Percentiles rank a stretch among this genome's conserved stretches.
These are phyloP conservation scores for Morella rubra DNA, from an alignment of 306 rosid genomes.

Conservation along the genomic window DNA sequence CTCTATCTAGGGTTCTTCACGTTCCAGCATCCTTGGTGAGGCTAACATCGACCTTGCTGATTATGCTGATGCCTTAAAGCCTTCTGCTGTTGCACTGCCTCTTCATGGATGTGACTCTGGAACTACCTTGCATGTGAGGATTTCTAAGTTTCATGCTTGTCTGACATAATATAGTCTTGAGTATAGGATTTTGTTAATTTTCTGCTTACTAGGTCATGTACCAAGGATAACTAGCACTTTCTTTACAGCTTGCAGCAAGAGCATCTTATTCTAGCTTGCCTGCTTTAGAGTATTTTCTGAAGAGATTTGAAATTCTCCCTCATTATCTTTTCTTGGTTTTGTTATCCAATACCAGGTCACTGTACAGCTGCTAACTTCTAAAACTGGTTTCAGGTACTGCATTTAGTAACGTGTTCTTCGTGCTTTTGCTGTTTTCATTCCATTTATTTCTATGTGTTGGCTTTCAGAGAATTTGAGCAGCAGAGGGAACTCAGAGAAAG, in stretches of 20 bases:
- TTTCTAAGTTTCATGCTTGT: slow-evolving; percentile 31
- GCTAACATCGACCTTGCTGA: slow-evolving; percentile 82
- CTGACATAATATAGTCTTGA: slow-evolving; percentile 18
- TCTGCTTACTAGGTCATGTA: slow-evolving; percentile 15
- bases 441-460: slow-evolving; percentile 34
- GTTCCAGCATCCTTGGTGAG: slow-evolving; percentile 96
- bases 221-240: slow-evolving; percentile 5
- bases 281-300: slow-evolving; percentile 21
- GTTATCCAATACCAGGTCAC: slow-evolving; percentile 77
- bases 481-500: slow-evolving; percentile 98
- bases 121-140: slow-evolving; percentile 77
- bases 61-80: slow-evolving; percentile 91
- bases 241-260: slow-evolving; percentile 24
- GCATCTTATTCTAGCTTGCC: slow-evolving; percentile 16
- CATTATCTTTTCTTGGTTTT: slow-evolving; percentile 33
- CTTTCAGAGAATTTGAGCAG: slow-evolving; percentile 96
- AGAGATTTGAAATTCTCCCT: slow-evolving; percentile 20
- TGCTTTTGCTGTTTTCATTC: slow-evolving; percentile 31
- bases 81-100: slow-evolving; percentile 64
- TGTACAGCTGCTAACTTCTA: slow-evolving; percentile 96
- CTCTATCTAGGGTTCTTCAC: slow-evolving; percentile 79
- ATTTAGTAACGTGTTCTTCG: slow-evolving; percentile 30
- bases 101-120: slow-evolving; percentile 88
- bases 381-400: slow-evolving; percentile 96
- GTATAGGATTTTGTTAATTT: slow-evolving; percentile 9